Percentiles rank a stretch among this genome's conserved stretches.
Conservation (phyloP, 306 rosid genomes). For the Castanospermum australe region DNA sequence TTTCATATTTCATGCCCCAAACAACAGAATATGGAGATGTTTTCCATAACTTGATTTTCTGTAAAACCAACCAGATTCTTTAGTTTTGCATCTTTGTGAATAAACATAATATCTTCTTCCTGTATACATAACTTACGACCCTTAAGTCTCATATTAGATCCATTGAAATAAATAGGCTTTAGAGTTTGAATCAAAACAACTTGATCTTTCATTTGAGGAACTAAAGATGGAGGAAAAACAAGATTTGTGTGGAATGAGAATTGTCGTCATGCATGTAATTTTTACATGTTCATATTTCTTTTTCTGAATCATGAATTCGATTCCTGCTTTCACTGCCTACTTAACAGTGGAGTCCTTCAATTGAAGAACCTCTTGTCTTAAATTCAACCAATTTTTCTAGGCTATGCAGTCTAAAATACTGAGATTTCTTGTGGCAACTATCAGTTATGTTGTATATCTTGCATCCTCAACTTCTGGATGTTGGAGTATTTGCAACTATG, state of each 20-base stretch:
- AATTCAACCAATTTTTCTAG: conserved; percentile 13
- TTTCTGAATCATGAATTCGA: conserved; percentile 56
- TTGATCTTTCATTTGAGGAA: not conserved
- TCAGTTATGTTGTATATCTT: conserved; percentile 9
- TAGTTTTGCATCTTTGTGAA: not conserved
- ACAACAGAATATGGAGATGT: not conserved
- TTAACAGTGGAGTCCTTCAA: conserved; percentile 96
- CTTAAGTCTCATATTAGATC: conserved; percentile 18
- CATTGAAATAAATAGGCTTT: not conserved
- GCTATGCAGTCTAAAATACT: not conserved
- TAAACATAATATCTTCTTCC: not conserved
- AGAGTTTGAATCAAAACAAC: not conserved
- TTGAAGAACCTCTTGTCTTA: conserved; percentile 72
- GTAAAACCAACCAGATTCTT: not conserved
- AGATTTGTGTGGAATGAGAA: not conserved
- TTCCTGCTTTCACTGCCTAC: conserved; percentile 98
- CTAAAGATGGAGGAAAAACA: not conserved
- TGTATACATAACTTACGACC: no score
- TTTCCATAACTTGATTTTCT: conserved; percentile 1
- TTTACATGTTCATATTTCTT: conserved; percentile 14
- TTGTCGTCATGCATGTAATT: not conserved
- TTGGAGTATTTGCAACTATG: not conserved
- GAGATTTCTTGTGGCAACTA: conserved; percentile 21
- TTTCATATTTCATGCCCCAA: not conserved
- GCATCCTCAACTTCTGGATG: conserved; percentile 10